Percentiles rank a stretch among this genome's conserved stretches.
Evolutionary conservation across 106 monocot species (phyloP).

Genomic region (Phalaenopsis aphrodite): DNA sequence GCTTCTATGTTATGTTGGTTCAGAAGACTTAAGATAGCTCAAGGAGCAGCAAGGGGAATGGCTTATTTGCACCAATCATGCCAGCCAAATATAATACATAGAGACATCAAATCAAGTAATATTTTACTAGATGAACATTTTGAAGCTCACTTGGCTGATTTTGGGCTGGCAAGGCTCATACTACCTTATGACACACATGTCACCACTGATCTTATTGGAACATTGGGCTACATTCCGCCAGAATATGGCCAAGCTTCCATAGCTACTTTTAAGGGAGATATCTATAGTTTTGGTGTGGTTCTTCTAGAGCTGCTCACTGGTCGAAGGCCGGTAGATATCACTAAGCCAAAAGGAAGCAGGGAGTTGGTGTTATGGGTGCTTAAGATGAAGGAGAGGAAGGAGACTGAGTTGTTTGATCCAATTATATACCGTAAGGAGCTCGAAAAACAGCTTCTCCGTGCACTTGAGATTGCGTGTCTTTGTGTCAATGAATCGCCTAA

Average conservation of each 20-base stretch:
- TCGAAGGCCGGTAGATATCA: slow-evolving; percentile 22
- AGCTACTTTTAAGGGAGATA: slow-evolving; percentile 22
- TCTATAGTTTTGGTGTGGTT: slow-evolving; percentile 25
- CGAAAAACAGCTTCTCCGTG: slow-evolving; percentile 8
- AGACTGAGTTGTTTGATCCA: slow-evolving; percentile 17
- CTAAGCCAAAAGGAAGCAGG: slow-evolving; percentile 20
- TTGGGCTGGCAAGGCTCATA: slow-evolving; percentile 25
- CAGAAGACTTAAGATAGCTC: slow-evolving; percentile 17
- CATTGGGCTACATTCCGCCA: slow-evolving; percentile 25
- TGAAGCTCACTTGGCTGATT: slow-evolving; percentile 26
- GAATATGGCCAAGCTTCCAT: slow-evolving; percentile 24
- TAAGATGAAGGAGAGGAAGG: slow-evolving; percentile 24
- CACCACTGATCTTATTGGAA: slow-evolving; percentile 19
- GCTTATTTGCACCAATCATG: slow-evolving; percentile 20
- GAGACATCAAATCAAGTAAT: slow-evolving; percentile 26
- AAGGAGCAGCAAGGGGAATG: slow-evolving; percentile 20
- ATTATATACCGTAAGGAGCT: slow-evolving; percentile 8
- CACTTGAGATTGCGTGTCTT: slow-evolving; percentile 15
- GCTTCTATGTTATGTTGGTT: slow-evolving; percentile 8
- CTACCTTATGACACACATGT: slow-evolving; percentile 17
- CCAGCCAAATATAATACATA: slow-evolving; percentile 17
- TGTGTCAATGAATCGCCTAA: slow-evolving; percentile 18
- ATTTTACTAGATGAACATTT: slow-evolving; percentile 19
- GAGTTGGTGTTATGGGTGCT: slow-evolving; percentile 18
- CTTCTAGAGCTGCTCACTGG: slow-evolving; percentile 18